Evolutionary conservation across 306 rosid genomes (phyloP).

Genomic region (Argentina anserina): DNA sequence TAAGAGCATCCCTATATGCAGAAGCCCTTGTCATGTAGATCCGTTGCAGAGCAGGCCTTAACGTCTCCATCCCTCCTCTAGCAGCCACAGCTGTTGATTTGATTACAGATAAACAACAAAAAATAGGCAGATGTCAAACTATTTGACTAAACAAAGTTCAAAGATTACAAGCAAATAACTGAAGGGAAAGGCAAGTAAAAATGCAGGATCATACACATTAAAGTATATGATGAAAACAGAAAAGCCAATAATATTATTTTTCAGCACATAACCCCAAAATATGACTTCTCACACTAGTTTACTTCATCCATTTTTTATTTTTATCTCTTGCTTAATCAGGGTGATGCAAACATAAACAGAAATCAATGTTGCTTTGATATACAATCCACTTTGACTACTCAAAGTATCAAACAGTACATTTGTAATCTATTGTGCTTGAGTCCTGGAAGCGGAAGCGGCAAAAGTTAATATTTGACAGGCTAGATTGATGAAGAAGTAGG

Average conservation of each 20-base stretch:
- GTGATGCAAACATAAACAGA: neutral
- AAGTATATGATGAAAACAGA: neutral
- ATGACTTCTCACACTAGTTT: neutral
- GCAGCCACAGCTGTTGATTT: slow-evolving; percentile 71
- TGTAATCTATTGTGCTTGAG: neutral
- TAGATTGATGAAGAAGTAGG: neutral
- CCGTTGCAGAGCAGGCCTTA: slow-evolving; percentile 81
- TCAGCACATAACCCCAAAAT: neutral
- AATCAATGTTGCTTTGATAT: neutral
- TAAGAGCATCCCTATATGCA: slow-evolving; percentile 65
- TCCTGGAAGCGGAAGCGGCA: neutral
- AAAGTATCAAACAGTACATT: neutral
- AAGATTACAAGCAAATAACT: neutral
- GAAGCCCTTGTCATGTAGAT: slow-evolving; percentile 91
- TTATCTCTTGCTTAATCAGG: neutral
- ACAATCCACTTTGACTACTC: neutral
- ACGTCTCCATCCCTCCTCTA: slow-evolving; percentile 65
- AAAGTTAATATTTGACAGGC: neutral
- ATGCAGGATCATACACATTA: neutral
- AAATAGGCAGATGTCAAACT: slow-evolving; percentile 9
- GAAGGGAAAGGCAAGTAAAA: neutral
- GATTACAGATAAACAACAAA: slow-evolving; percentile 16
- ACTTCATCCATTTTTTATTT: neutral
- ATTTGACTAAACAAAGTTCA: neutral
- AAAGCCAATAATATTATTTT: neutral